phyloP scores from a whole-genome alignment of 331 rosid genomes.

The Rosa hybrid region DNA sequence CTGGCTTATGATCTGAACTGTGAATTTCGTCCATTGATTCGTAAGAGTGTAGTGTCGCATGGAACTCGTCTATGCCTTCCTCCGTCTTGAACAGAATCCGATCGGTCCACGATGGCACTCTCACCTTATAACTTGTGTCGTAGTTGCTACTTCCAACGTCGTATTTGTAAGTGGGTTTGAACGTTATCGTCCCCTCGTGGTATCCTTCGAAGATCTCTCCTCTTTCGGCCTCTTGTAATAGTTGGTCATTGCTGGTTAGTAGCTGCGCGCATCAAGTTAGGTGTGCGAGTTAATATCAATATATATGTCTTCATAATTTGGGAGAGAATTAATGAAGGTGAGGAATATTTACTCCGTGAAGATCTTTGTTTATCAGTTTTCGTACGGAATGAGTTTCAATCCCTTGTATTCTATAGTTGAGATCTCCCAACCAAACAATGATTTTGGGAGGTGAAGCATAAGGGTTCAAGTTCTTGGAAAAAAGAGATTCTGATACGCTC shows the following conservation, averaged over 20 bases:
- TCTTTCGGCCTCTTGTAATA: constrained; percentile 62
- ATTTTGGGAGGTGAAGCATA: constrained; percentile 52
- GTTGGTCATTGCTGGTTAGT: constrained; percentile 60
- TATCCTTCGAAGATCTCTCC: constrained; percentile 73
- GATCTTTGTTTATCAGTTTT: constrained; percentile 40
- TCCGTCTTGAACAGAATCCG: constrained; percentile 59
- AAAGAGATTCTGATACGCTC: constrained; percentile 58
- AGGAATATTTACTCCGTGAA: constrained; percentile 40
- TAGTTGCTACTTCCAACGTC: constrained; percentile 59
- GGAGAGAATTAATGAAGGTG: neutral
- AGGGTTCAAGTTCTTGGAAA: constrained; percentile 58
- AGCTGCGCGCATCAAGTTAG: constrained; percentile 23
- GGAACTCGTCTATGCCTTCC: constrained; percentile 33
- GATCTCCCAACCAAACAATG: constrained; percentile 76
- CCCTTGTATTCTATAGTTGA: constrained; percentile 66
- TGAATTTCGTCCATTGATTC: constrained; percentile 52
- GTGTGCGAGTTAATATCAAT: neutral
- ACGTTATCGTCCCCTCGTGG: constrained; percentile 65
- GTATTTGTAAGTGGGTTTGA: constrained; percentile 76
- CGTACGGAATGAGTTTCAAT: constrained; percentile 50
- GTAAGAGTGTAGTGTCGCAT: constrained; percentile 46
- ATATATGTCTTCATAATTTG: neutral
- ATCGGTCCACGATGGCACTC: constrained; percentile 77
- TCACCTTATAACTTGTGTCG: constrained; percentile 65
- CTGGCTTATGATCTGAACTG: constrained; percentile 74